These are phyloP conservation scores for Mucor racemosus DNA, from an alignment of 371 early-diverging fungal genomes.

Conservation along the genomic window DNA sequence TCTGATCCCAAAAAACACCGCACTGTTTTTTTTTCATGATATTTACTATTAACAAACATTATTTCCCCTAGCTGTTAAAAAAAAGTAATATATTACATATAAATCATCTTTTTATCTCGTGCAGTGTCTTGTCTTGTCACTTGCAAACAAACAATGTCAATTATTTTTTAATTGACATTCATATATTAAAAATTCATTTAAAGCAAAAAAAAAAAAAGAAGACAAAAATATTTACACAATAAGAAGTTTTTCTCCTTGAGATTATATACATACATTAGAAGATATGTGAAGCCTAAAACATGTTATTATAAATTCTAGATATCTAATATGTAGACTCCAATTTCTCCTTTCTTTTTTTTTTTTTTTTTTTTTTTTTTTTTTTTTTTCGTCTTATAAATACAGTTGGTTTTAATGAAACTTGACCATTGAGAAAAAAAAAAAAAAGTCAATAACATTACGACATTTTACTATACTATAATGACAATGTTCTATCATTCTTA, in stretches of 20 bases:
- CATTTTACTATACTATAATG: too few species aligned
- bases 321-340: background rate
- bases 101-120: background rate
- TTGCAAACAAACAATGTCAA: constrained; percentile 6
- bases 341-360: background rate
- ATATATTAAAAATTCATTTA: constrained; percentile 1
- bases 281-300: background rate
- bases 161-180: background rate
- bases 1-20: constrained; percentile 5
- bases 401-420: background rate
- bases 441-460: background rate
- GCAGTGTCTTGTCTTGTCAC: background rate
- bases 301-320: background rate
- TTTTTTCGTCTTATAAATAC: background rate
- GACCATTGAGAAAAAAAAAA: background rate
- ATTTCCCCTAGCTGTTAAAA: constrained; percentile 5
- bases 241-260: background rate
- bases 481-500: too few species aligned
- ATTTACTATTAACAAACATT: constrained; percentile 1
- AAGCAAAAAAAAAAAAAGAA: background rate
- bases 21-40: background rate
- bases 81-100: background rate
- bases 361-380: background rate
- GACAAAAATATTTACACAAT: background rate
- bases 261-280: background rate